Base-by-base conservation (phyloP, 257 asterid species). In the Anisodus acutangulus region DNA sequence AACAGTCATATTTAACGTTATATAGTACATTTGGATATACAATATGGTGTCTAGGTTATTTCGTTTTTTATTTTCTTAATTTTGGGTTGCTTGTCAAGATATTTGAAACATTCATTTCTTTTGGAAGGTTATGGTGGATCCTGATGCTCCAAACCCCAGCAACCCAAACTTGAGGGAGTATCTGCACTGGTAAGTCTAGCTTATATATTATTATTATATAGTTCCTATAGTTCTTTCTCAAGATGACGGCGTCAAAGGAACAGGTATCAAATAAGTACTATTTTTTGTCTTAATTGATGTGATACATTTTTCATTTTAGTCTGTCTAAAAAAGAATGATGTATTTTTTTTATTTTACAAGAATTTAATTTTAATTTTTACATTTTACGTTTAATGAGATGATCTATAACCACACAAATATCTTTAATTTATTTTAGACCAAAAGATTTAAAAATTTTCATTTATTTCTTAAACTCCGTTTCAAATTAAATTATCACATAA, bases 141-240 rank as follows among this genome's bases (percentile, higher is more conserved):
- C 96, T 26, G 96, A 92, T 89, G 96, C 96, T 78, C 96, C 96
- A 8, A 91, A 90, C 79, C 96, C 96, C 5, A 92, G 94, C 68
- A 89, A 90, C 19, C 94, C 96, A 2, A 87, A 15, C 83, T 89
- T 92, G 17, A 72, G 96, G 37, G 96, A 92, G 82, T 92, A 91
- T 84, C 72, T 92, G 76, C 96, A 92, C 91, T 92, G 96, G 96
- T 92, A 26, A 81, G 70, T 9, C 26, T 26, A 16, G 0, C 12
- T 26, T 26, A n/a, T 35, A 17, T 59, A 5, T 6, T 59, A 19
- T 19, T 19, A 8, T 3, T 9, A 16, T 16, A 55, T 4, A 55
- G 12, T 55, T 6, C 37, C 11, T 60, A 8, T 60, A 60, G 67
- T 60, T 60, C 67, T 60, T 60, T 10, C 13, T n/a, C 13, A 0